Conservation (phyloP, 1,284 basidiomycete species). For the Mrakiaceae sp. region DNA sequence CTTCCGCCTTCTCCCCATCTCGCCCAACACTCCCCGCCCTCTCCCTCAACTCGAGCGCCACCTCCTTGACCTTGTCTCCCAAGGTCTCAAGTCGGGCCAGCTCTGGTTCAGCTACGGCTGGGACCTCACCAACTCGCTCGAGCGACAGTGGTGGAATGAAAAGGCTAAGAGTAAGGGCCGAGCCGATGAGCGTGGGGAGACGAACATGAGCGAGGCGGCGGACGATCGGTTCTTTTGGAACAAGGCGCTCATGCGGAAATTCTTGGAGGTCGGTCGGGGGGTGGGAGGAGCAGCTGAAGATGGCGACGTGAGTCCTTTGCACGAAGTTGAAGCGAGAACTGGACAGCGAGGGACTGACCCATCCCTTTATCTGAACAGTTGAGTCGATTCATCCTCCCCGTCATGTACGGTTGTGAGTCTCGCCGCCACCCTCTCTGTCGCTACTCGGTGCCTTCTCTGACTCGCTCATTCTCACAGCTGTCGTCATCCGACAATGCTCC, state of each 20-base stretch:
- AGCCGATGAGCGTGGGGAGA: conserved; percentile 4
- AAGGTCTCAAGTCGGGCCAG: conserved; percentile 65
- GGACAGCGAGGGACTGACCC: conserved; percentile 4
- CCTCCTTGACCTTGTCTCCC: conserved; percentile 71
- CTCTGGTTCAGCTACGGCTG: conserved; percentile 88
- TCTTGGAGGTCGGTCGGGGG: conserved; percentile 33
- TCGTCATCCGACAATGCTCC: conserved; percentile 68
- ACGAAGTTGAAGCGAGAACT: neutral
- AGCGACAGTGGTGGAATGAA: conserved; percentile 58
- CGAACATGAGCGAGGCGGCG: conserved; percentile 41
- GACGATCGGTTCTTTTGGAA: conserved; percentile 99
- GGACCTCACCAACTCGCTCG: conserved; percentile 80
- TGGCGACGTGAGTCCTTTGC: conserved; percentile 22
- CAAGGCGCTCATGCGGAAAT: conserved; percentile 44
- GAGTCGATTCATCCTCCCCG: conserved; percentile 76
- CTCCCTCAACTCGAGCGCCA: conserved; percentile 64
- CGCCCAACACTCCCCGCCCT: conserved; percentile 62
- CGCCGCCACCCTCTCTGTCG: neutral
- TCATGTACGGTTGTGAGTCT: conserved; percentile 74
- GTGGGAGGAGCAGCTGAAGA: conserved; percentile 26
- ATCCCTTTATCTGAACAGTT: conserved; percentile 41
- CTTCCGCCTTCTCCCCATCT: conserved; percentile 80
- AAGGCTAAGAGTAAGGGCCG: conserved; percentile 50
- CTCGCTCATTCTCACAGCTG: conserved; percentile 44
- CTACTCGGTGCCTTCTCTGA: neutral